A percentile compares a stretch with the other conserved stretches of the same genome.
Evolutionary conservation across 768 basidiomycete species (phyloP).

Genomic region (Leucocoprinus sp.): DNA sequence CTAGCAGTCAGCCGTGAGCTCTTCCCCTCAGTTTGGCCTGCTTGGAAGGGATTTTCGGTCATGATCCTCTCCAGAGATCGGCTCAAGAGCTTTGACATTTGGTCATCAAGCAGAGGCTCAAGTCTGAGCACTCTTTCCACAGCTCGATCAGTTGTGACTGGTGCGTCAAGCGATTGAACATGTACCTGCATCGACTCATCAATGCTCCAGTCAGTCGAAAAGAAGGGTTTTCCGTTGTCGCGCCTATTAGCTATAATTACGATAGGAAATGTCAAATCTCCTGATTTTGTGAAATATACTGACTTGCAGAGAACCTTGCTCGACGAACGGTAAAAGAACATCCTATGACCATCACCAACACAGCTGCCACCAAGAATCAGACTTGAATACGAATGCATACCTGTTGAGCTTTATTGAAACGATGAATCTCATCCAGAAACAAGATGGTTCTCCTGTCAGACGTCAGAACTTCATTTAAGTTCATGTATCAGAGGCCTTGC

Average conservation of each 20-base stretch:
- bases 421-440: slow-evolving; percentile 82
- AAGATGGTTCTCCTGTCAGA: slow-evolving; percentile 56
- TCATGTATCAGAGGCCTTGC: slow-evolving; percentile 22
- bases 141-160: slow-evolving; percentile 15
- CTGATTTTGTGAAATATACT: too few species aligned
- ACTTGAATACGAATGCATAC: slow-evolving; percentile 20
- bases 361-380: not conserved
- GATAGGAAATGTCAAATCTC: too few species aligned
- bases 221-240: slow-evolving; percentile 86
- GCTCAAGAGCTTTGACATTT: slow-evolving; percentile 40
- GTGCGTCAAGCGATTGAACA: slow-evolving; percentile 12
- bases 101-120: slow-evolving; percentile 54
- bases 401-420: slow-evolving; percentile 67
- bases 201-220: slow-evolving; percentile 73
- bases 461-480: not conserved
- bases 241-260: slow-evolving; percentile 53
- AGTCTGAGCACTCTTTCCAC: slow-evolving; percentile 61
- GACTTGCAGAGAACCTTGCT: slow-evolving; percentile 68
- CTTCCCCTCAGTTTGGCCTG: not conserved
- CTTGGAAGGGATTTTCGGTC: not conserved
- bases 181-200: slow-evolving; percentile 69
- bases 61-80: slow-evolving; percentile 1
- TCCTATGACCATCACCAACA: slow-evolving; percentile 35
- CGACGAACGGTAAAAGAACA: slow-evolving; percentile 74
- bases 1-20: not conserved